These are phyloP conservation scores for Salvia splendens DNA, from an alignment of 257 asterid species.

Conservation along the genomic window DNA sequence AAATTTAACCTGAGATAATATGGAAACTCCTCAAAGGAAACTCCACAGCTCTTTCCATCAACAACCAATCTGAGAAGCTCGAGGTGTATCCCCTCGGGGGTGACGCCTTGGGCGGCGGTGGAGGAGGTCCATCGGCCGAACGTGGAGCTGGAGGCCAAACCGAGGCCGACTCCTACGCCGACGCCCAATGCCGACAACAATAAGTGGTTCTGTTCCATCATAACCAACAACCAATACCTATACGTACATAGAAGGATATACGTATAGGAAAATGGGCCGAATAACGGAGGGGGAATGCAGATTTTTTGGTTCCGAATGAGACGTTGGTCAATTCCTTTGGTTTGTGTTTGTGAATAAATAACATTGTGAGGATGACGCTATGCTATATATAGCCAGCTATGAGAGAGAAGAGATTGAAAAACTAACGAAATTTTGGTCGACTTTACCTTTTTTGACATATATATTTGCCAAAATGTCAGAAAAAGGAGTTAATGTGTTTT, in stretches of 20 bases:
- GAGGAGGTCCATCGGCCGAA: constrained; percentile 59
- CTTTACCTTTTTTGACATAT: constrained; percentile 31
- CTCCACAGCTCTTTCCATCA: constrained; percentile 56
- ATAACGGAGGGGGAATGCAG: constrained; percentile 27
- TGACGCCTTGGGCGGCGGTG: constrained; percentile 48
- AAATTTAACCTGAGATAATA: constrained; percentile 76
- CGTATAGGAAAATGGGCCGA: constrained; percentile 32
- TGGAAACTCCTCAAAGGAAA: constrained; percentile 77
- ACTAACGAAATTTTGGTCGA: background rate
- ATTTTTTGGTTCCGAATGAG: constrained; percentile 40
- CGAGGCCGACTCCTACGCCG: constrained; percentile 90
- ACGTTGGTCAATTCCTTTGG: constrained; percentile 33
- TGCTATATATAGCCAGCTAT: constrained; percentile 15
- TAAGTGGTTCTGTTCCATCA: constrained; percentile 91
- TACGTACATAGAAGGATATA: constrained; percentile 28
- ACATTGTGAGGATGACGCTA: no score
- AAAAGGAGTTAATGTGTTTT: background rate
- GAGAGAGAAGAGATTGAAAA: background rate
- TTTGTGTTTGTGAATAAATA: background rate
- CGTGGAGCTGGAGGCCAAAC: constrained; percentile 75
- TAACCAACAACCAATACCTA: constrained; percentile 7
- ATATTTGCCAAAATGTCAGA: constrained; percentile 26
- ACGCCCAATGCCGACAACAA: constrained; percentile 91
- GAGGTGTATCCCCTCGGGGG: constrained; percentile 60
- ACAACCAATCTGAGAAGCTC: constrained; percentile 68